phyloP scores from a whole-genome alignment of 2,329 filamentous ascomycete species.

The Lizonia empirigonia region DNA sequence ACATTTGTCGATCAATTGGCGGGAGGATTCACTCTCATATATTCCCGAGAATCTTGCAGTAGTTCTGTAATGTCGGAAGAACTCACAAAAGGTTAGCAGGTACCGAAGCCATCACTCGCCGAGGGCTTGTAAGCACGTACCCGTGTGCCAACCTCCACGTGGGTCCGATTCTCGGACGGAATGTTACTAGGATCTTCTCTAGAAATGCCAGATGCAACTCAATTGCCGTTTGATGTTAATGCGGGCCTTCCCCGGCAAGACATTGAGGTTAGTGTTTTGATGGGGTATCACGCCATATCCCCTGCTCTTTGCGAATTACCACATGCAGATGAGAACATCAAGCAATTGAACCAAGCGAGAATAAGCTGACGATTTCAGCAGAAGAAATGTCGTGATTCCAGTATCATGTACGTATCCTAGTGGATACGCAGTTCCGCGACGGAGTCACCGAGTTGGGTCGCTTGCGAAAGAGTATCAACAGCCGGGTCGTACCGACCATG shows the following conservation, averaged over 20 bases:
- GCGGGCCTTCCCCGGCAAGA: constrained; percentile 4
- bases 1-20: not conserved
- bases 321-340: constrained; percentile 3
- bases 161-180: constrained; percentile 3
- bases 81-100: constrained; percentile 3
- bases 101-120: constrained; percentile 3
- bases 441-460: not conserved
- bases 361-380: not conserved
- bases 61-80: not conserved
- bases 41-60: not conserved
- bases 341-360: not conserved
- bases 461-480: not conserved
- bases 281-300: constrained; percentile 36
- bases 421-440: not conserved
- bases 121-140: constrained; percentile 1
- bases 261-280: constrained; percentile 14
- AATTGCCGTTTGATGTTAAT: not conserved
- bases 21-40: constrained; percentile 8
- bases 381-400: constrained; percentile 18
- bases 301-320: constrained; percentile 24
- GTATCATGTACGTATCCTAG: not conserved
- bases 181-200: not conserved
- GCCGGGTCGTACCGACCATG: not conserved
- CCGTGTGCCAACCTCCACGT: not conserved
- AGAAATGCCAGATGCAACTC: not conserved